Evolutionary conservation across 2,329 filamentous ascomycete species (phyloP), one percentile per base, ranked within the genome.

Genomic region (Emericellopsis cladophorae): DNA sequence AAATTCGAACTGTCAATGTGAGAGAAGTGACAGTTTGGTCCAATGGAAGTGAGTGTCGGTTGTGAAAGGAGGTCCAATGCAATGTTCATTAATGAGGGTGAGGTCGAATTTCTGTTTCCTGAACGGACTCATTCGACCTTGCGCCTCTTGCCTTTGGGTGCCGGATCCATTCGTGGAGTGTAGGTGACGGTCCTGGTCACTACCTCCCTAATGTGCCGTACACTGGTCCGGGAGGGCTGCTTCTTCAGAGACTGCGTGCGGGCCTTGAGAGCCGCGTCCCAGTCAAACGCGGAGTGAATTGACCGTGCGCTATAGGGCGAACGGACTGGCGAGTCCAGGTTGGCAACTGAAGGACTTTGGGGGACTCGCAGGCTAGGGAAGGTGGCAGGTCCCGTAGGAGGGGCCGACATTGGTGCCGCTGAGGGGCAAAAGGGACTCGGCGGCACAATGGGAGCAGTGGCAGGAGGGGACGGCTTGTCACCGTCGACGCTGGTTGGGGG

Each of bases 111-210:
- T 18, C 21, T 32, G 31, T 26, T 10, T 26, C 7, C 24, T 26
- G 24, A 29, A 12, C 9, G 12, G 10, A 15, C 42, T 55, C 52
- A 67, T 48, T 72, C 68, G 38, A 70, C 60, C 68, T 86, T 93
- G 66, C 89, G 81, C 65, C 88, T 79, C 74, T 95, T 96, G 48
- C 89, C 89, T 60, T 89, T 89, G 7, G 88, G 90, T 31, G 89
- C 87, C 21, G 89, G 85, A 49, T 88, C 84, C 66, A 96, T 85
- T 48, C 81, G 72, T 45, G 79, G 83, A 57, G 85, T 94, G 62
- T 93, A 95, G 33, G 86, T 95, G 44, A 95, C 85, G 14, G 88
- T 95, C 50, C 88, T 76, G n/a, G 89, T 95, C 40, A 95, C 84
- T 5, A 95, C 87, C 59, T 95, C 88, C 41, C 86, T 72, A 44